Percentiles rank a stretch among this genome's conserved stretches.
These are phyloP conservation scores for Paraleonurus japonicus DNA, from an alignment of 257 asterid species.

Conservation along the genomic window DNA sequence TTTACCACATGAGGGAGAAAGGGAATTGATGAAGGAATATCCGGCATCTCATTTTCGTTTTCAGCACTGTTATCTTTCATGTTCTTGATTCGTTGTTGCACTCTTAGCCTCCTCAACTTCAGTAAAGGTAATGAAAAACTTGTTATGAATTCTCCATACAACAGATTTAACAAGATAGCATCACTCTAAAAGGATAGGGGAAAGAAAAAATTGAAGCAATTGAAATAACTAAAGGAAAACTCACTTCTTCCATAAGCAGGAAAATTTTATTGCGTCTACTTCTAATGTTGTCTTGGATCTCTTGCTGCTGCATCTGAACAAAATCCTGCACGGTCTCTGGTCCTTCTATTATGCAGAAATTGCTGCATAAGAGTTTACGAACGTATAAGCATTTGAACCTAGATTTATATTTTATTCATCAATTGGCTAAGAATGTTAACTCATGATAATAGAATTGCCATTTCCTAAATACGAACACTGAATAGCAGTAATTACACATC, in stretches of 20 bases:
- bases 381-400: background rate
- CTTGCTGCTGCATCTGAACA: slow-evolving; percentile 88
- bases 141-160: background rate
- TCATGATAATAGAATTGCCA: background rate
- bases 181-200: background rate
- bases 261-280: slow-evolving; percentile 86
- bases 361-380: slow-evolving; percentile 37
- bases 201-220: background rate
- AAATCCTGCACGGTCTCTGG: slow-evolving; percentile 94
- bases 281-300: slow-evolving; percentile 77
- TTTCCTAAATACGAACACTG: background rate
- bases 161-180: background rate
- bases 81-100: slow-evolving; percentile 69
- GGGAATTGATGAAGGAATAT: slow-evolving; percentile 85
- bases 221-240: slow-evolving; percentile 20
- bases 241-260: slow-evolving; percentile 94
- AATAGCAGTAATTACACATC: background rate
- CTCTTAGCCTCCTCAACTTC: slow-evolving; percentile 84
- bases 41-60: slow-evolving; percentile 83
- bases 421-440: background rate
- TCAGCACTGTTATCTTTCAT: slow-evolving; percentile 34
- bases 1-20: slow-evolving; percentile 87
- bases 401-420: background rate
- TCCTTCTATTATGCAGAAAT: slow-evolving; percentile 96
- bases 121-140: background rate